A percentile compares a stretch with the other conserved stretches of the same genome.
phyloP scores from a whole-genome alignment of 2,329 filamentous ascomycete species.

The Exserohilum rostratum region DNA sequence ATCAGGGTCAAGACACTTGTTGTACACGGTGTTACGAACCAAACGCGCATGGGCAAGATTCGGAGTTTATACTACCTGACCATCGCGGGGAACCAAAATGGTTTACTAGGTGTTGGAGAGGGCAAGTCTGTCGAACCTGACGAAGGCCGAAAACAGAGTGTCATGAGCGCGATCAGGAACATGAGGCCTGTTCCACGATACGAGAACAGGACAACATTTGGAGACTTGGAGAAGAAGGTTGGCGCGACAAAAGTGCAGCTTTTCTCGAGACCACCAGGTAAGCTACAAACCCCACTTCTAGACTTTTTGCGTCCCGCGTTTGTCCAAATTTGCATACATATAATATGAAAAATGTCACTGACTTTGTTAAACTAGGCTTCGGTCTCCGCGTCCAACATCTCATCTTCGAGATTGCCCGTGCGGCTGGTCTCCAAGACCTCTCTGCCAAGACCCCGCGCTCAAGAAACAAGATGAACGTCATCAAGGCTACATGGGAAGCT shows the following conservation, averaged over 20 bases:
- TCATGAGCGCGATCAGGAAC: constrained; percentile 82
- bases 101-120: constrained; percentile 85
- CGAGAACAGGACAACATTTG: constrained; percentile 90
- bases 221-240: constrained; percentile 79
- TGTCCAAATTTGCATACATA: neutral
- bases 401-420: constrained; percentile 93
- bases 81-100: constrained; percentile 85
- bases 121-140: constrained; percentile 80
- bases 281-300: constrained; percentile 30
- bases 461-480: constrained; percentile 96
- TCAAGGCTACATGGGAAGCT: constrained; percentile 87
- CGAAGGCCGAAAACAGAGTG: constrained; percentile 73
- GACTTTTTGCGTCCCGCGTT: neutral
- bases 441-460: constrained; percentile 82
- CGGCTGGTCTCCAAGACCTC: constrained; percentile 85
- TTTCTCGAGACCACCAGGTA: constrained; percentile 85
- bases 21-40: constrained; percentile 77
- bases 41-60: constrained; percentile 96
- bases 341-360: neutral
- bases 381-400: constrained; percentile 88
- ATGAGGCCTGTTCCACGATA: constrained; percentile 93
- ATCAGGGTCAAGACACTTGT: constrained; percentile 77
- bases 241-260: constrained; percentile 86
- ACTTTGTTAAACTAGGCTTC: constrained; percentile 67
- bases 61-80: constrained; percentile 74